Conservation (phyloP, 495 filamentous ascomycete species). For the Annulohypoxylon nitens region DNA sequence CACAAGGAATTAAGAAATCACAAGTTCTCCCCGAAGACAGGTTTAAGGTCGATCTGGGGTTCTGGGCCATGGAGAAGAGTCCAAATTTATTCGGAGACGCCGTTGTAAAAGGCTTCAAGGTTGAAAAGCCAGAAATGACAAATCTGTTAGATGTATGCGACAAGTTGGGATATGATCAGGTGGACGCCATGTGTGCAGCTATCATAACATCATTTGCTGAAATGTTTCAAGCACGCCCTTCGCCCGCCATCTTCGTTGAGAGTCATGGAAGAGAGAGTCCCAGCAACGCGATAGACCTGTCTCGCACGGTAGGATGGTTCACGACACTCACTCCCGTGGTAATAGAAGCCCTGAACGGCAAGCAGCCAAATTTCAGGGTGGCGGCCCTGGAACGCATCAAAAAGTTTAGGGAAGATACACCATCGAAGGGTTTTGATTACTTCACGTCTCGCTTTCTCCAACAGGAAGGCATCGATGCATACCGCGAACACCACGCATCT, state of each 20-base stretch:
- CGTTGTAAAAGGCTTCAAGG: neutral
- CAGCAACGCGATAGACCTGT: neutral
- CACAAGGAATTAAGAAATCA: neutral
- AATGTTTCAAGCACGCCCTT: neutral
- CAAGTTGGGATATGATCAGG: neutral
- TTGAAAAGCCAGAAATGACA: neutral
- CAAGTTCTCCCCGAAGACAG: neutral
- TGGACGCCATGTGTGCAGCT: neutral
- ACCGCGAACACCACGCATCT: neutral
- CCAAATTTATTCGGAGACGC: neutral
- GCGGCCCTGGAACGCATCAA: neutral
- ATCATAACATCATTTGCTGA: neutral
- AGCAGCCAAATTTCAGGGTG: neutral
- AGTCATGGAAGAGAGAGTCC: neutral
- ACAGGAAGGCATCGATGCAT: neutral
- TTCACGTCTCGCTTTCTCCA: neutral
- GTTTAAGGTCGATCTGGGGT: neutral
- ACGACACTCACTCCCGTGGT: neutral
- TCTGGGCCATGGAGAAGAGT: neutral
- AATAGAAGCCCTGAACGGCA: neutral
- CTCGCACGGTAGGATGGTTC: slow-evolving; percentile 1
- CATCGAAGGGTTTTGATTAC: neutral
- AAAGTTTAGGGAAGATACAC: neutral
- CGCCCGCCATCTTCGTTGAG: neutral
- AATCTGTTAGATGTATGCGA: neutral